Evolutionary conservation across 345 rosid species (phyloP).

Genomic region (Euphorbia pulcherrima): DNA sequence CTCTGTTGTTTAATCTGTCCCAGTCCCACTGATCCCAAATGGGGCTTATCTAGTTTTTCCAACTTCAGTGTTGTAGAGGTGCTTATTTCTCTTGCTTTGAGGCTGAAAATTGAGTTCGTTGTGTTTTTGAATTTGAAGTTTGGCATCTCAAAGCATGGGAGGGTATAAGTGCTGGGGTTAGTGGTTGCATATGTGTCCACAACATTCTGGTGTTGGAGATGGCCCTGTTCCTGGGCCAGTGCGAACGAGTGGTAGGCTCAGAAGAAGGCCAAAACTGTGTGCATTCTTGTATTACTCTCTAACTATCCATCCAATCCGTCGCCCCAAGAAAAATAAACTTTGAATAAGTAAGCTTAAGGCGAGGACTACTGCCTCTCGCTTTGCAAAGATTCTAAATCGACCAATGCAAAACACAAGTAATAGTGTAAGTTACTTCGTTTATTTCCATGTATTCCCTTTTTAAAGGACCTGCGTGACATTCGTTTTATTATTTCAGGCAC

Average conservation of each 20-base stretch:
- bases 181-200: constrained; percentile 70
- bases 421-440: constrained; percentile 40
- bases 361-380: constrained; percentile 90
- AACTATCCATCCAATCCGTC: constrained; percentile 45
- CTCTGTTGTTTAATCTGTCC: not conserved
- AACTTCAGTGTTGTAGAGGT: not conserved
- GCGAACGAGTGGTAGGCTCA: constrained; percentile 87
- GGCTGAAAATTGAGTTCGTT: constrained; percentile 9
- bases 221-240: constrained; percentile 78
- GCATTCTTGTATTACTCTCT: constrained; percentile 62
- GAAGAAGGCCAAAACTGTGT: constrained; percentile 78
- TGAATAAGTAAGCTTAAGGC: constrained; percentile 43
- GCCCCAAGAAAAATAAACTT: constrained; percentile 51
- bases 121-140: constrained; percentile 10
- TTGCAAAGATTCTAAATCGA: constrained; percentile 76
- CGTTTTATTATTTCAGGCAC: not conserved
- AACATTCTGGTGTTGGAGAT: constrained; percentile 79
- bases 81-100: constrained; percentile 7
- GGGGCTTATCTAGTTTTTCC: not conserved
- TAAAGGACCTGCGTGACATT: too few relatives aligned
- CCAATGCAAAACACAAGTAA: constrained; percentile 48
- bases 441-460: not conserved
- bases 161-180: constrained; percentile 31
- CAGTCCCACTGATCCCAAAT: not conserved
- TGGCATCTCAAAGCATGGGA: constrained; percentile 43